Base-by-base conservation (phyloP, 345 rosid species). In the Durio zibethinus region DNA sequence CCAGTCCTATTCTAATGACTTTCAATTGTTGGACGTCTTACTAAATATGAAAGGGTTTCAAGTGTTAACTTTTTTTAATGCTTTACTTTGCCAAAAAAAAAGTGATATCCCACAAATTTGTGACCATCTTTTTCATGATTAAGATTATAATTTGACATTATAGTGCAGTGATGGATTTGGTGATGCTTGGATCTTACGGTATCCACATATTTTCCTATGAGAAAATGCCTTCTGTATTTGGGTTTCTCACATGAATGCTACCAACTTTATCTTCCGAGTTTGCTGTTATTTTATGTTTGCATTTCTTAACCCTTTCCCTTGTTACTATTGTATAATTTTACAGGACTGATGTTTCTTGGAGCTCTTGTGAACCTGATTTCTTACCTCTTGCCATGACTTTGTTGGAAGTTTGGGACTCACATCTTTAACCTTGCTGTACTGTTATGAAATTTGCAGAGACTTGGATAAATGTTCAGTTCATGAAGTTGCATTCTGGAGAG, bases 361-460 rank as follows among this genome's bases (percentile, higher is more conserved):
- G 98, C 92, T 84, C 88, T 77, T 89, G 82, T 86, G 85, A 90
- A 83, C 97, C 86, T 93, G 91, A 94, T 97, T 90, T 88, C 96
- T 97, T 94, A 87, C 97, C 90, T 87, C 92, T 90, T 94, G 92
- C 92, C 87, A 87, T 88, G 89, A 86, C 84, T 87, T 90, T 93
- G 91, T 94, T 94, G 95, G 97, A 90, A 93, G 99, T 96, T 91
- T 94, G 94, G 95, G 97, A 94, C 97, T 97, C 98, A 92, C 98
- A 79, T 89, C 92, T 86, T 90, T 97, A 91, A 97, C 94, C 97
- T 91, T 97, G 96, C 86, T 94, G 87, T 94, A 90, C 92, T 96
- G 90, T 94, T 94, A 85, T 97, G 91, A 90, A 89, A 90, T 93
- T 89, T 97, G 99, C 99, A 97, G 98, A 92, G 90, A 87, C 73